Percentiles rank a stretch among this genome's conserved stretches.
These are phyloP conservation scores for Arthrinium puccinioides DNA, from an alignment of 2,329 filamentous ascomycete genomes.

Conservation along the genomic window DNA sequence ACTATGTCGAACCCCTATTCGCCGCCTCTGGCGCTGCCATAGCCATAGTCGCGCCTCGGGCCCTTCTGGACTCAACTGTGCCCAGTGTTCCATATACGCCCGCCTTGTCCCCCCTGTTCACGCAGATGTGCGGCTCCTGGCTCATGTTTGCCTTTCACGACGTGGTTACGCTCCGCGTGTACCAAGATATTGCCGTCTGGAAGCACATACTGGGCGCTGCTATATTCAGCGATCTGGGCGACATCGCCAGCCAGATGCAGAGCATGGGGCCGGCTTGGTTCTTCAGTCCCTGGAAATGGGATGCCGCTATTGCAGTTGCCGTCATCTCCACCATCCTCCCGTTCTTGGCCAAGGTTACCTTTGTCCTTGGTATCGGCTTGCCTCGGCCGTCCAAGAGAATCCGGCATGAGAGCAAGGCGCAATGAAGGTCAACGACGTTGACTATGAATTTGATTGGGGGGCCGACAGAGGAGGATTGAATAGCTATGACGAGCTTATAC, in stretches of 20 bases:
- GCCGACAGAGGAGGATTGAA: not conserved
- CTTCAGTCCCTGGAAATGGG: conserved; percentile 10
- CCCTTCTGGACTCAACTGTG: conserved; percentile 6
- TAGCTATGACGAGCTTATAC: too few relatives aligned
- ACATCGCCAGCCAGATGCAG: conserved; percentile 11
- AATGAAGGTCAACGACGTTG: not conserved
- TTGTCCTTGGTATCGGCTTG: conserved; percentile 12
- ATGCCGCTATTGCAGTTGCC: conserved; percentile 5
- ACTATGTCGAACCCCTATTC: conserved; percentile 12
- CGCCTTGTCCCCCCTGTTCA: conserved; percentile 10
- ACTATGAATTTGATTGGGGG: not conserved
- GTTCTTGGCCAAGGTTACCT: conserved; percentile 12
- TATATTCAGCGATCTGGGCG: conserved; percentile 12
- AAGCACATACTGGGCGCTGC: conserved; percentile 12
- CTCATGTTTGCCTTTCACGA: conserved; percentile 14
- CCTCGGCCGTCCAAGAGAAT: not conserved
- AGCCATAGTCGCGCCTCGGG: conserved; percentile 8
- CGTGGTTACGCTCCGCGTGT: conserved; percentile 9
- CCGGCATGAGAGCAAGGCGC: not conserved
- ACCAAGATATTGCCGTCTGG: conserved; percentile 10
- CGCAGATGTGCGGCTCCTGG: conserved; percentile 13
- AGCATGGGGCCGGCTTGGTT: conserved; percentile 10
- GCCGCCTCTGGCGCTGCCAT: conserved; percentile 10
- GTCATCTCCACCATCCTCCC: conserved; percentile 11
- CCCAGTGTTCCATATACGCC: conserved; percentile 11